These are phyloP conservation scores for Cladorrhinum sp. DNA, from an alignment of 2,329 filamentous ascomycete genomes.

Conservation along the genomic window DNA sequence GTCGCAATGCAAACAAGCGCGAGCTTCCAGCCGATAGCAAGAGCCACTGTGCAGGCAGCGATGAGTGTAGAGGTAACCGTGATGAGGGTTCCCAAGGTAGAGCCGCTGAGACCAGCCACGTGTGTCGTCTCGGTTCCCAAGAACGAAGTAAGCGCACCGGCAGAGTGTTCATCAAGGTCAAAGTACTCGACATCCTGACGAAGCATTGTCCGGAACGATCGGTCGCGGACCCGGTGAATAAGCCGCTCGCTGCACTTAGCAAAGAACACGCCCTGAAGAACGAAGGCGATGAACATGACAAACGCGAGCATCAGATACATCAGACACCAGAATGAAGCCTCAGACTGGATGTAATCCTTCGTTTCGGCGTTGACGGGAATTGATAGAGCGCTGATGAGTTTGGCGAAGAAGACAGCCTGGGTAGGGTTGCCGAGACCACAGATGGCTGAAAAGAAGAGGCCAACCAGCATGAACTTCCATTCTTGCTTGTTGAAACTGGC, in stretches of 20 bases:
- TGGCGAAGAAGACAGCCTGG: conserved; percentile 77
- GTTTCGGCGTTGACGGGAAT: conserved; percentile 40
- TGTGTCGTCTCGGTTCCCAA: conserved; percentile 87
- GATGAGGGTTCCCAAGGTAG: conserved; percentile 81
- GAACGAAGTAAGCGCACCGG: conserved; percentile 84
- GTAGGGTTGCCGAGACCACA: conserved; percentile 70
- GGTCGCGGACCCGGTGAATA: conserved; percentile 76
- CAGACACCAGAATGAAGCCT: conserved; percentile 80
- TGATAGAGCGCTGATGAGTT: conserved; percentile 73
- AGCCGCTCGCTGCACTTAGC: conserved; percentile 84
- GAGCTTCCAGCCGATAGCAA: conserved; percentile 44
- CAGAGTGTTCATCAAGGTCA: conserved; percentile 82
- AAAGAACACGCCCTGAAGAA: conserved; percentile 69
- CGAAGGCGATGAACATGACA: conserved; percentile 67
- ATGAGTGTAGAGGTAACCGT: conserved; percentile 78
- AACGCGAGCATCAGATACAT: conserved; percentile 87
- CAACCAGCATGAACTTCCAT: conserved; percentile 67
- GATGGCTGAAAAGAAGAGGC: conserved; percentile 70
- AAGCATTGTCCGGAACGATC: conserved; percentile 81
- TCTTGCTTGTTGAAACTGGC: conserved; percentile 75
- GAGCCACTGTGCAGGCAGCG: conserved; percentile 57
- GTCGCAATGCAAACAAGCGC: conserved; percentile 42
- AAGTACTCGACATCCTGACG: conserved; percentile 93
- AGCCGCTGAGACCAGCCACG: conserved; percentile 81
- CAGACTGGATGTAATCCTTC: conserved; percentile 57